Evolutionary conservation across 345 rosid genomes (phyloP).

Genomic region (Salix brachista): DNA sequence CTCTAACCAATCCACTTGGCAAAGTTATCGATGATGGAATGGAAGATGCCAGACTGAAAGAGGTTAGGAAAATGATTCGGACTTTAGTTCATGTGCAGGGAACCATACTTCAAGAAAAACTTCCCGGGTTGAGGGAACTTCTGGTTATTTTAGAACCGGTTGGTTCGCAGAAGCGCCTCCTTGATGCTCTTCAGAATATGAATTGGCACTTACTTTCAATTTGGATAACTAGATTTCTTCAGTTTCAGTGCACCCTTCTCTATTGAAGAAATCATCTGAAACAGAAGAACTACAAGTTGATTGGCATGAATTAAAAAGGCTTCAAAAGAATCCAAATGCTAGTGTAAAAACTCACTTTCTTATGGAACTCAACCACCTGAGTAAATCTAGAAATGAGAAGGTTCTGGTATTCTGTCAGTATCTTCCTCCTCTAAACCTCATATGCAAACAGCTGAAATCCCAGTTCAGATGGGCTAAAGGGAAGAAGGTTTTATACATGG

Average conservation of each 20-base stretch:
- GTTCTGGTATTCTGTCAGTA: conserved; percentile 71
- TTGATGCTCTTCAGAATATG: conserved; percentile 16
- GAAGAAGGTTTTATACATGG: conserved; percentile 44
- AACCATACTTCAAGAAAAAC: conserved; percentile 43
- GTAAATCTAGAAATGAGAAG: conserved; percentile 34
- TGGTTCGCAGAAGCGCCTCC: conserved; percentile 40
- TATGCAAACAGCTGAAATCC: conserved; percentile 35
- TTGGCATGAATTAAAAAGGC: conserved; percentile 20
- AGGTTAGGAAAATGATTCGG: conserved; percentile 35
- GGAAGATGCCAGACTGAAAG: conserved; percentile 14
- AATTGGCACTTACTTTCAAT: conserved; percentile 10
- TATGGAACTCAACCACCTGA: conserved; percentile 43
- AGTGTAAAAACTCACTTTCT: conserved; percentile 68
- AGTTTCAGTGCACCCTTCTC: conserved; percentile 62
- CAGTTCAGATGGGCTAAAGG: conserved; percentile 48
- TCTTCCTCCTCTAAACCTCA: conserved; percentile 43
- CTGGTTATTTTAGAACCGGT: conserved; percentile 49
- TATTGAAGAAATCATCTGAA: conserved; percentile 16
- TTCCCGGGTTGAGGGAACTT: conserved; percentile 61
- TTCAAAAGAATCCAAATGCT: conserved; percentile 28
- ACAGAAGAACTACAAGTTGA: conserved; percentile 10
- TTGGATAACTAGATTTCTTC: conserved; percentile 38
- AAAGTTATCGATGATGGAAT: conserved; percentile 16
- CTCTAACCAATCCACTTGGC: conserved; percentile 30
- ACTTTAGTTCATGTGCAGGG: conserved; percentile 79